phyloP scores from a whole-genome alignment of 129 eudicot species.

The Heracleum sosnowskyi region DNA sequence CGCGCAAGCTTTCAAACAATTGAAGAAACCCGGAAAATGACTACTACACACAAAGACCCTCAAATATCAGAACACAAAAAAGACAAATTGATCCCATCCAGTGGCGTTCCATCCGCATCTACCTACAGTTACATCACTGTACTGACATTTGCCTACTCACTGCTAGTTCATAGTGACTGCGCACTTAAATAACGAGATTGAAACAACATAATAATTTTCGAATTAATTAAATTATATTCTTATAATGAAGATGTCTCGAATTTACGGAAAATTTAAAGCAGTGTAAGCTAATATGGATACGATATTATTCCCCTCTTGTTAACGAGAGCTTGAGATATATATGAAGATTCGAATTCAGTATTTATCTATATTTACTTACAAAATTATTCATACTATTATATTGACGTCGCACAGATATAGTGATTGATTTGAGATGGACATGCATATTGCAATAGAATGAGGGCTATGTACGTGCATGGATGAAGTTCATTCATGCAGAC shows the following conservation, averaged over 20 bases:
- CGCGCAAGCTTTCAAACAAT: neutral
- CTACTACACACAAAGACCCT: neutral
- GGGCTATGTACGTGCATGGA: neutral
- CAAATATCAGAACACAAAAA: neutral
- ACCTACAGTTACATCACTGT: neutral
- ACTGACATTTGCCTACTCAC: neutral
- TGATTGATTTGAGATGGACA: neutral
- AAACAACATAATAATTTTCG: too few species aligned
- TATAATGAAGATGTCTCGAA: too few species aligned
- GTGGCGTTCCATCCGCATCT: conserved; percentile 1
- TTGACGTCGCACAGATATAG: neutral
- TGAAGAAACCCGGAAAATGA: neutral
- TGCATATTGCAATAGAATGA: neutral
- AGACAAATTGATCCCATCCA: neutral
- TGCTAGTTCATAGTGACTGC: neutral
- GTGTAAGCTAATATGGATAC: too few species aligned
- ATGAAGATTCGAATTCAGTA: too few species aligned
- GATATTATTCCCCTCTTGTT: too few species aligned
- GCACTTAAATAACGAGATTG: neutral
- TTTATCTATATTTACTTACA: too few species aligned
- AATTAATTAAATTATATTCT: too few species aligned
- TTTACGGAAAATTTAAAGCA: too few species aligned
- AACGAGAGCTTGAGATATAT: too few species aligned
- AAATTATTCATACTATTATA: too few species aligned
- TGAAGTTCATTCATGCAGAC: conserved; percentile 1